Conservation (phyloP, 371 early-diverging fungal species). For the Chytridiales sp. region DNA sequence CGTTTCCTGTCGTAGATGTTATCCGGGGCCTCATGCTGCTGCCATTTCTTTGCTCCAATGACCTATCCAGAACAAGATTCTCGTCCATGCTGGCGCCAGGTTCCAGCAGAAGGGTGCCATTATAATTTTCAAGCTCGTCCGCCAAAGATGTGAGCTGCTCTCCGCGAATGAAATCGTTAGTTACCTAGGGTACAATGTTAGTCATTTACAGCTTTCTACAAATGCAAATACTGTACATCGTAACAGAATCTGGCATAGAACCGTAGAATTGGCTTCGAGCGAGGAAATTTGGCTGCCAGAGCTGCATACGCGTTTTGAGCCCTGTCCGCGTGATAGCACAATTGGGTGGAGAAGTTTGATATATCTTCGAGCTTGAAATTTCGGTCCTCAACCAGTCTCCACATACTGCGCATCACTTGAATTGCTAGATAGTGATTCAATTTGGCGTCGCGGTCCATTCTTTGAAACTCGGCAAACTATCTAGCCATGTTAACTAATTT, state of each 20-base stretch:
- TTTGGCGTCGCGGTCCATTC: too few species aligned
- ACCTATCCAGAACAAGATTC: too few species aligned
- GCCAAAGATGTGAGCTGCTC: constrained; percentile 1
- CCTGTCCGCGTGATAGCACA: constrained; percentile 12
- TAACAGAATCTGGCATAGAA: constrained; percentile 26
- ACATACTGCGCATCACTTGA: constrained; percentile 20
- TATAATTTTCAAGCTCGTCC: constrained; percentile 12
- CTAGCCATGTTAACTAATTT: too few species aligned
- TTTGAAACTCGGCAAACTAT: too few species aligned
- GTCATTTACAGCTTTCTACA: too few species aligned
- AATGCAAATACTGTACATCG: too few species aligned
- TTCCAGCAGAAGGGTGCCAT: too few species aligned
- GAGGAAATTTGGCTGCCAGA: constrained; percentile 22
- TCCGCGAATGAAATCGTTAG: constrained; percentile 7
- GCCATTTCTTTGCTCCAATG: too few species aligned
- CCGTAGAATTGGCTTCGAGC: constrained; percentile 17
- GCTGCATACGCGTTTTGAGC: constrained; percentile 17
- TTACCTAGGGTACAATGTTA: constrained; percentile 3
- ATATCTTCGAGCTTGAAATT: constrained; percentile 20
- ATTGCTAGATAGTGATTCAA: constrained; percentile 21
- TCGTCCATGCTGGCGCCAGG: too few species aligned
- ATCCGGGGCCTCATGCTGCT: too few species aligned
- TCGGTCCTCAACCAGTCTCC: constrained; percentile 14
- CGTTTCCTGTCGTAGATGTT: too few species aligned
- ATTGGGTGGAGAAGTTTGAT: not conserved